A percentile compares a stretch with the other conserved stretches of the same genome.
Evolutionary conservation across 208 protist genomes (phyloP).

Genomic region (Naegleria lovaniensis): DNA sequence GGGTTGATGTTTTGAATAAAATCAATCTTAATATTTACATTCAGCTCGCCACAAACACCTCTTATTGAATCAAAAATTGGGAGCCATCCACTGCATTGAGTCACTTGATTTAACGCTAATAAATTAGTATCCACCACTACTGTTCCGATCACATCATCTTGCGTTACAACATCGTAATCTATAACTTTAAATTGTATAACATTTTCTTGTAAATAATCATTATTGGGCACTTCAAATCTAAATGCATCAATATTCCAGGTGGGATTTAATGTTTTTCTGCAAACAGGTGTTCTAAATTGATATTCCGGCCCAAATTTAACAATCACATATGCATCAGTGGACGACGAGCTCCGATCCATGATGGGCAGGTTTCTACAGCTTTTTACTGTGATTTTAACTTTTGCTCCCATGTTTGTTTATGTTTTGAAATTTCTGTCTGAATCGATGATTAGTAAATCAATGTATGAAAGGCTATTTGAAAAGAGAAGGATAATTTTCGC

Average conservation of each 20-base stretch:
- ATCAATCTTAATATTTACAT: conserved; percentile 46
- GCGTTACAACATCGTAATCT: neutral
- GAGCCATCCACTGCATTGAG: conserved; percentile 42
- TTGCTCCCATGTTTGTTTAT: conserved; percentile 46
- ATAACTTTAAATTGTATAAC: neutral
- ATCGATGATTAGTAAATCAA: too few species aligned
- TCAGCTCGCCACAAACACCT: conserved; percentile 46
- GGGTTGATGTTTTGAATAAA: conserved; percentile 39
- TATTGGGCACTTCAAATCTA: neutral
- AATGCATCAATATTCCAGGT: neutral
- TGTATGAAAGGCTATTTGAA: too few species aligned
- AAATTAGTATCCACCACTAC: conserved; percentile 1
- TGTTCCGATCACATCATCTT: neutral
- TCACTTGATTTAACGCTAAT: neutral
- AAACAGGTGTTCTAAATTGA: conserved; percentile 34
- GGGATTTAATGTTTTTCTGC: neutral
- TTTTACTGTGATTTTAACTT: conserved; percentile 73
- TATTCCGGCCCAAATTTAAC: conserved; percentile 64
- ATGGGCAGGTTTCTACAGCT: conserved; percentile 77
- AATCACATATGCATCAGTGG: conserved; percentile 76
- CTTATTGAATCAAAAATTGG: conserved; percentile 52
- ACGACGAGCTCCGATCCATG: conserved; percentile 73
- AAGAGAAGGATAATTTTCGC: too few species aligned
- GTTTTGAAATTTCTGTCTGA: too few species aligned
- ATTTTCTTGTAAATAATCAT: neutral